Conservation (phyloP, 345 rosid genomes). For the Durio zibethinus region DNA sequence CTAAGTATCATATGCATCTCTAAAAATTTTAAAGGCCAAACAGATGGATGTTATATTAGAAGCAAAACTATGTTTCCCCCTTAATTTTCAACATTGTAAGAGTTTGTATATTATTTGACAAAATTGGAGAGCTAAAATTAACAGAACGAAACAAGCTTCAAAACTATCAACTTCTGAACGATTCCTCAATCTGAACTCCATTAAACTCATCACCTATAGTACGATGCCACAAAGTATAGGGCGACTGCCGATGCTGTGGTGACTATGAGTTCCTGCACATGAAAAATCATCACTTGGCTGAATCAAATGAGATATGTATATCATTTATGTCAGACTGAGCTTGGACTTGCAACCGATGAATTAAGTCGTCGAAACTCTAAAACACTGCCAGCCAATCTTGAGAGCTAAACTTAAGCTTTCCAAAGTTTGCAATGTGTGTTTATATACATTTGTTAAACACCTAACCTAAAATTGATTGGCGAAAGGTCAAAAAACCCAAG, state of each 20-base stretch:
- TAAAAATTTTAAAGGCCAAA: no score
- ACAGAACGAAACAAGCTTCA: not conserved
- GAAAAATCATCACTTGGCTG: conserved; percentile 7
- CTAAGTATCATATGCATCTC: no score
- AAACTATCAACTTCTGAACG: conserved; percentile 2
- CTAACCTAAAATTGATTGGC: not conserved
- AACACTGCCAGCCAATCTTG: not conserved
- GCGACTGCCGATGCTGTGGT: conserved; percentile 47
- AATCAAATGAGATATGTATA: not conserved
- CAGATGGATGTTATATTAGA: no score
- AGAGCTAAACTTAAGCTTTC: not conserved
- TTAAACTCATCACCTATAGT: conserved; percentile 35
- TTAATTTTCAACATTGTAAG: not conserved
- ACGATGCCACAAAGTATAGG: conserved; percentile 52
- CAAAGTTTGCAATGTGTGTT: not conserved
- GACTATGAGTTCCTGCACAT: conserved; percentile 59
- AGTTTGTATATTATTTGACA: conserved; percentile 8
- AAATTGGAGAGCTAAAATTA: conserved; percentile 19
- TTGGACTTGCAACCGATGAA: not conserved
- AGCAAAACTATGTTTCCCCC: not conserved
- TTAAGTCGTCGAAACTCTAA: not conserved
- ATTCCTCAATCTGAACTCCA: not conserved
- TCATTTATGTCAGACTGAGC: not conserved
- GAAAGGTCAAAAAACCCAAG: no score
- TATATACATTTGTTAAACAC: not conserved